Base-by-base conservation (phyloP, 257 asterid genomes). In the Parsonsia alboflavescens region DNA sequence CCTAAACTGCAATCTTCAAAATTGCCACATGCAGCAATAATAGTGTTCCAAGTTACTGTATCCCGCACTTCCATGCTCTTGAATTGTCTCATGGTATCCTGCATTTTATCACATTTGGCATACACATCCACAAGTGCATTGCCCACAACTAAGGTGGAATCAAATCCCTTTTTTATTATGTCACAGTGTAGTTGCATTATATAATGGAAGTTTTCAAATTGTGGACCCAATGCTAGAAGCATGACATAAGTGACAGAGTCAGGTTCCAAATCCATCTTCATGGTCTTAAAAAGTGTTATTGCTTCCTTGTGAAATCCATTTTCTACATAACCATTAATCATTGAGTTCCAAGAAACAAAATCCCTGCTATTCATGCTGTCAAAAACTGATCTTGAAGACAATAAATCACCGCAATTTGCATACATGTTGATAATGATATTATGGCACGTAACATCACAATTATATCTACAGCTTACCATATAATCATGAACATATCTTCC, bases 261-360 rank as follows among this genome's bases (percentile, higher is more conserved):
- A 49, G 93, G 91, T 65, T 84, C 88, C 59, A 78, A 58, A 21
- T 72, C 80, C 68, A 56, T 71, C 79, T 78, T 89, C 97, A 88
- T 86, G 81, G 73, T 81, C 75, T 78, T 82, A 73, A 89, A 83
- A 79, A 87, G 82, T 59, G 88, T 79, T 30, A 80, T 33, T 68
- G 96, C 92, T 78, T 91, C 96, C 74, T 77, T 76, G 72, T 88
- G 78, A 52, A 68, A 69, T 72, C 77, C 76, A 21, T 79, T 80
- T 41, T 87, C 91, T 41, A 82, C 69, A 77, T 81, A 91, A 78
- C 95, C 96, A 26, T 67, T 82, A 72, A 93, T 86, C 21, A 89
- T 73, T 28, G 96, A 87, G 86, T 93, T 91, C 92, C 97, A 93
- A 0, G 97, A 88, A 76, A 93, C 92, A 80, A 84, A 80, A 82